Evolutionary conservation across 345 rosid genomes (phyloP), one percentile per base, ranked within the genome.

Genomic region (Eucalyptus paniculata): DNA sequence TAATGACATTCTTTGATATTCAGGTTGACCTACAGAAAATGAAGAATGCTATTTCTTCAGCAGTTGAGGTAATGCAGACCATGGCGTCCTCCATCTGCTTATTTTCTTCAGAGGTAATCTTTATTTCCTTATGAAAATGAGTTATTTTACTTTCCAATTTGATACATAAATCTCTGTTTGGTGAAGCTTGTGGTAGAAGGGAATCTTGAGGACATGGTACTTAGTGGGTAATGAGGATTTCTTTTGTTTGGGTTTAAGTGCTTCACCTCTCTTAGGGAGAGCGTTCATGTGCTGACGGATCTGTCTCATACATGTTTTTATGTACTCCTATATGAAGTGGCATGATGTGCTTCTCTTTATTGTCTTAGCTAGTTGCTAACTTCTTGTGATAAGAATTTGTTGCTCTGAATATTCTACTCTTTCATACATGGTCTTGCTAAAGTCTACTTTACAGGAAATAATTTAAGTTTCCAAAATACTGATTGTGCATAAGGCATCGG

Each of bases 31-130:
- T 93, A 90, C 97, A 94, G 58, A 95, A 93, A 65, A 91, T 97
- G 86, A 96, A 96, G 90, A 95, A 95, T 90, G 99, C 98, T 54
- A 92, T 97, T 91, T 94, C 93, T 92, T 98, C 98, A 54, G 99
- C 97, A 11, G 95, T 95, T 90, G 97, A 96, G 93, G 96, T 98
- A 86, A 94, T 98, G 97, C 98, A 96, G 89, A 95, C 97, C 82
- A 96, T 98, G 97, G 95, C 95, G 54, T 94, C 97, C 88, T 97
- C 99, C 53, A 91, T 97, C 89, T 94, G 95, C 92, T 87, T 93
- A 89, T 91, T 96, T 89, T 90, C 92, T 28, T 90, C 97, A 72
- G 96, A 97, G 98, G 99, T 96, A 58, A 88, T 87, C 23, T 62
- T 42, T 24, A 12, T 26, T 28, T 87, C 86, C 50, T 89, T 77